Conservation (phyloP, 176 grass and related monocot genomes). For the Musa beccarii region DNA sequence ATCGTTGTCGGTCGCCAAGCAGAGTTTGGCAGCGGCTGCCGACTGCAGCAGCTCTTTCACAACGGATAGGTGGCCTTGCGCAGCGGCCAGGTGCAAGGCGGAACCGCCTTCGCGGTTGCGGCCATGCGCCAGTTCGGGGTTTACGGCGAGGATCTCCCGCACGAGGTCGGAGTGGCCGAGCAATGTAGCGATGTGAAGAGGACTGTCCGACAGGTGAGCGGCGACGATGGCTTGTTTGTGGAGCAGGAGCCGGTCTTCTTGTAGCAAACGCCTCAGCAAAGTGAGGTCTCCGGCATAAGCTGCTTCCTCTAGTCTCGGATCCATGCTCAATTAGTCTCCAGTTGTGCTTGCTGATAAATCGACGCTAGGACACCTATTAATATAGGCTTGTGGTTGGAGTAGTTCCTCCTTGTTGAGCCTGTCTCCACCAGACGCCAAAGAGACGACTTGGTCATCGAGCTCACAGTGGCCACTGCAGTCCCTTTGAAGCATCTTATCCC, state of each 20-base stretch:
- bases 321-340: no score
- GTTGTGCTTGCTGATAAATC: no score
- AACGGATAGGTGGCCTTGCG: constrained; percentile 1
- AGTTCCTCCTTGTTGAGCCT: no score
- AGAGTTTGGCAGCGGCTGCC: neutral
- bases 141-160: neutral
- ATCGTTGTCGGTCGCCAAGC: constrained; percentile 6
- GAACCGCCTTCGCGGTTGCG: constrained; percentile 1
- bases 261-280: no score
- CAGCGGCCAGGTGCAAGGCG: constrained; percentile 21
- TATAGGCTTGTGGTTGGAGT: no score
- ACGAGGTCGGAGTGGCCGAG: constrained; percentile 17
- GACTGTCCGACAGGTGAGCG: constrained; percentile 1
- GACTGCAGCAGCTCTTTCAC: constrained; percentile 15
- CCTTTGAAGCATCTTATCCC: no score
- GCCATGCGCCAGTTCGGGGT: neutral
- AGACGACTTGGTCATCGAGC: no score
- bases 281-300: no score
- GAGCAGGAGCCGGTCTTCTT: constrained; percentile 19
- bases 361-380: no score
- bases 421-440: no score
- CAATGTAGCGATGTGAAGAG: constrained; percentile 16
- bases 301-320: no score
- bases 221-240: neutral
- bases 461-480: no score